A percentile compares a stretch with the other conserved stretches of the same genome.
Evolutionary conservation across 2,329 filamentous ascomycete genomes (phyloP).

Genomic region (Elsinoe necatrix): DNA sequence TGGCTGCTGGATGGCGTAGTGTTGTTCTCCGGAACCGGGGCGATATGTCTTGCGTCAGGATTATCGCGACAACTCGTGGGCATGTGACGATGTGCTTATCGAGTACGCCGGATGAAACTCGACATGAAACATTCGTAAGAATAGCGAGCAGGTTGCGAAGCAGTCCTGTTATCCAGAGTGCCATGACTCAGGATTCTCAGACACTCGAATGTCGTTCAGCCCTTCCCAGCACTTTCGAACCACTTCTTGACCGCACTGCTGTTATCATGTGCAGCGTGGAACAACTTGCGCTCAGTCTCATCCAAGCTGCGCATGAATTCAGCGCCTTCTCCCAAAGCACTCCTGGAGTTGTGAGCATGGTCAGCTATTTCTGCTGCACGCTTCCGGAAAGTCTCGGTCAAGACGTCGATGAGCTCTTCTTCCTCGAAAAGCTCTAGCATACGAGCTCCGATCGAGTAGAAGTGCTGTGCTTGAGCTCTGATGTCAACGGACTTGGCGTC

Average conservation of each 20-base stretch:
- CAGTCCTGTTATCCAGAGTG: too few species aligned
- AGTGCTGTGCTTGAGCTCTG: slow-evolving; percentile 73
- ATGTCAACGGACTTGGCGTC: slow-evolving; percentile 80
- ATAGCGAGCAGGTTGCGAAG: too few species aligned
- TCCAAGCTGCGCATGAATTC: slow-evolving; percentile 85
- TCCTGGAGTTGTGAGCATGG: slow-evolving; percentile 74
- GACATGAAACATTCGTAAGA: too few species aligned
- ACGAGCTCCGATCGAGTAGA: slow-evolving; percentile 75
- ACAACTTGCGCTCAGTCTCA: slow-evolving; percentile 69
- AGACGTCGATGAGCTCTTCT: slow-evolving; percentile 61
- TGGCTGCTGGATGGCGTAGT: too few species aligned
- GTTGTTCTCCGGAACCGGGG: too few species aligned
- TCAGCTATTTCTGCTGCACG: slow-evolving; percentile 76
- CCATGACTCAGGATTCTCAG: too few species aligned
- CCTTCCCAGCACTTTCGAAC: slow-evolving; percentile 26
- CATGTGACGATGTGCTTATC: too few species aligned
- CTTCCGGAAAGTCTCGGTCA: slow-evolving; percentile 64
- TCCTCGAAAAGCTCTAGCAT: slow-evolving; percentile 91
- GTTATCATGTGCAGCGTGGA: slow-evolving; percentile 41
- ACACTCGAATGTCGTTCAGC: not conserved
- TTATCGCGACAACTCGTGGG: too few species aligned
- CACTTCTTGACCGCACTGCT: slow-evolving; percentile 39
- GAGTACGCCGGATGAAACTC: too few species aligned
- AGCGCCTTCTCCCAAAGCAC: slow-evolving; percentile 43
- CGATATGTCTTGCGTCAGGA: too few species aligned